A percentile compares a stretch with the other conserved stretches of the same genome.
Evolutionary conservation across 495 filamentous ascomycete species (phyloP).

Genomic region (Talaromyces ruber): DNA sequence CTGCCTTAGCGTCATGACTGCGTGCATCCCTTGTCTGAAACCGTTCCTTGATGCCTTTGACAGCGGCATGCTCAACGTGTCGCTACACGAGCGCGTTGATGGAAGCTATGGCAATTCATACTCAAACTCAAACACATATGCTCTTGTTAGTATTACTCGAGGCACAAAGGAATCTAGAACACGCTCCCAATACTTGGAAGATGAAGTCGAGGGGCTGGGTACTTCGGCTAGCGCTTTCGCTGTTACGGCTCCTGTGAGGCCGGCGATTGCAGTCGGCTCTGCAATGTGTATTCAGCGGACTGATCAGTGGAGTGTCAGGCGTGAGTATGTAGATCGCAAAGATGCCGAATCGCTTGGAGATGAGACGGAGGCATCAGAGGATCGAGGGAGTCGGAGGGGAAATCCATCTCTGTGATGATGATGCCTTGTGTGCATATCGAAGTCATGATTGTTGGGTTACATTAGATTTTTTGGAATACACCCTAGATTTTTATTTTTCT

Average conservation of each 20-base stretch:
- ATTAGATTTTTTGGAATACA: no score
- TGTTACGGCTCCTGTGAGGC: not conserved
- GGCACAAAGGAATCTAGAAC: not conserved
- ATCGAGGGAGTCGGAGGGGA: not conserved
- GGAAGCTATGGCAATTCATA: conserved; percentile 1
- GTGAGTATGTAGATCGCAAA: conserved; percentile 8
- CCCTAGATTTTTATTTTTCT: no score
- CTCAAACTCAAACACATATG: conserved; percentile 7
- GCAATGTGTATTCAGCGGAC: conserved; percentile 4
- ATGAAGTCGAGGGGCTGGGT: not conserved
- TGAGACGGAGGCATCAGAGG: not conserved
- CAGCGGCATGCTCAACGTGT: conserved; percentile 19
- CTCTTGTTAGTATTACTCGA: conserved; percentile 4
- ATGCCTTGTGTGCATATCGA: not conserved
- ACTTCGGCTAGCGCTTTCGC: not conserved
- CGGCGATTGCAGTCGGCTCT: not conserved
- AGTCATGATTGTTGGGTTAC: not conserved
- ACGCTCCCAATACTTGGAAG: not conserved
- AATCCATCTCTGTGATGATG: not conserved
- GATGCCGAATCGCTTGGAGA: not conserved
- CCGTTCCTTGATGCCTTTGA: conserved; percentile 29
- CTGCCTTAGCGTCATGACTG: conserved; percentile 21
- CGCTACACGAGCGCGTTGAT: conserved; percentile 1
- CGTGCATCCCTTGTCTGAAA: conserved; percentile 29
- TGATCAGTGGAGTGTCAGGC: conserved; percentile 8